A percentile compares a stretch with the other conserved stretches of the same genome.
Evolutionary conservation across 2,329 filamentous ascomycete species (phyloP).

Genomic region (Plenodomus tracheiphilus): DNA sequence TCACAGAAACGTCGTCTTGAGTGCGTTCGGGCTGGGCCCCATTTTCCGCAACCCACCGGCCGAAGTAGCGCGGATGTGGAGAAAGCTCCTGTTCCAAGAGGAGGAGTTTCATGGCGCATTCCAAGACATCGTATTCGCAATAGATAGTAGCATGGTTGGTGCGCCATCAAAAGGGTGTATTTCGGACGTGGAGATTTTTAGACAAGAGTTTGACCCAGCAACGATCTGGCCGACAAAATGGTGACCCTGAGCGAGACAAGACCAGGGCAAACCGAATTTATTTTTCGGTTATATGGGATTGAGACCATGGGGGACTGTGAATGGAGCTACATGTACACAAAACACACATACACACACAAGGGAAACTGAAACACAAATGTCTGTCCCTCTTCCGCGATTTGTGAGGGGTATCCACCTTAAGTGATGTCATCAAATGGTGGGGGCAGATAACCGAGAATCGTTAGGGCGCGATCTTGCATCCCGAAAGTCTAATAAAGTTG

Average conservation of each 20-base stretch:
- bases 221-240: slow-evolving; percentile 43
- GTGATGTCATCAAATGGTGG: slow-evolving; percentile 19
- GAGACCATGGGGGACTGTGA: neutral
- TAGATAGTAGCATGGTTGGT: slow-evolving; percentile 44
- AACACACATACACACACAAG: no score
- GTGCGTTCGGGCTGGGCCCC: slow-evolving; percentile 50
- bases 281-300: neutral
- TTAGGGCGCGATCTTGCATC: slow-evolving; percentile 9
- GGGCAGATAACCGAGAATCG: neutral
- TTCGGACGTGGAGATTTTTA: slow-evolving; percentile 48
- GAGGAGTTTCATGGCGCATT: slow-evolving; percentile 51
- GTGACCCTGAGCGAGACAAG: slow-evolving; percentile 9
- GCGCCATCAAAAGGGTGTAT: slow-evolving; percentile 34
- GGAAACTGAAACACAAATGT: slow-evolving; percentile 5
- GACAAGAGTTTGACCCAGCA: slow-evolving; percentile 43
- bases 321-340: no score
- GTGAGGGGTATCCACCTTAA: slow-evolving; percentile 12
- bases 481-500: slow-evolving; percentile 3
- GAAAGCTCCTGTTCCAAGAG: slow-evolving; percentile 48
- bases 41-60: slow-evolving; percentile 50
- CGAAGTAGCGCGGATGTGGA: slow-evolving; percentile 52
- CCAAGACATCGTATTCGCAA: slow-evolving; percentile 50
- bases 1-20: slow-evolving; percentile 47
- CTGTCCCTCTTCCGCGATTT: no score
- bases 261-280: no score